These are phyloP conservation scores for Apiospora pterosperma DNA, from an alignment of 2,329 filamentous ascomycete species.

Conservation along the genomic window DNA sequence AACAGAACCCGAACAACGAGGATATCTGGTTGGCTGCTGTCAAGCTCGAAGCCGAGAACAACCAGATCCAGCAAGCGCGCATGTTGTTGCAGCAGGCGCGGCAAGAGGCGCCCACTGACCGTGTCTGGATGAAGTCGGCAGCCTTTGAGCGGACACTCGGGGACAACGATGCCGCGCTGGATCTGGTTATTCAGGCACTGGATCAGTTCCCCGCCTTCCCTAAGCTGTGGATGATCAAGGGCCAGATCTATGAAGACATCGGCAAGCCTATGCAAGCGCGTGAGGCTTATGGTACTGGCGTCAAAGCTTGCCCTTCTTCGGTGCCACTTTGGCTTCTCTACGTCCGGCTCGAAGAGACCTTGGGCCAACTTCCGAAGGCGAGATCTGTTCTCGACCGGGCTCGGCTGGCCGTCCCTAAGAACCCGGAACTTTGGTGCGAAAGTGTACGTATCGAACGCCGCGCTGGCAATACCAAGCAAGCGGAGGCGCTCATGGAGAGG, in stretches of 20 bases:
- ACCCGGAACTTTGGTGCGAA: constrained; percentile 82
- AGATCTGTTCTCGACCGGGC: constrained; percentile 91
- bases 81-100: constrained; percentile 79
- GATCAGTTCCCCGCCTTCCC: constrained; percentile 80
- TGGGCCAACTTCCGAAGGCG: constrained; percentile 83
- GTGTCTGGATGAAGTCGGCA: constrained; percentile 95
- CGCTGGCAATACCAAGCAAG: constrained; percentile 77
- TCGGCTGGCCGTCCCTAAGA: constrained; percentile 82
- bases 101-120: constrained; percentile 86
- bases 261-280: constrained; percentile 79
- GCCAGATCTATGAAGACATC: constrained; percentile 89
- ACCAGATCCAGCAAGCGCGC: constrained; percentile 76
- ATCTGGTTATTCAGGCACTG: constrained; percentile 82
- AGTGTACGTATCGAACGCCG: constrained; percentile 90
- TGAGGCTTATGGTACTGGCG: constrained; percentile 85
- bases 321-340: constrained; percentile 89
- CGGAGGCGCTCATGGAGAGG: constrained; percentile 88
- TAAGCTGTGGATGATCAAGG: constrained; percentile 98
- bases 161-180: constrained; percentile 75
- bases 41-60: constrained; percentile 90
- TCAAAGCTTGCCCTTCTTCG: constrained; percentile 79
- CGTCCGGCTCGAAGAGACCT: constrained; percentile 79
- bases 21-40: constrained; percentile 97
- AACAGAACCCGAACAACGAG: constrained; percentile 94
- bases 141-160: constrained; percentile 86